These are phyloP conservation scores for Colletotrichum lini DNA, from an alignment of 2,329 filamentous ascomycete genomes.

Conservation along the genomic window DNA sequence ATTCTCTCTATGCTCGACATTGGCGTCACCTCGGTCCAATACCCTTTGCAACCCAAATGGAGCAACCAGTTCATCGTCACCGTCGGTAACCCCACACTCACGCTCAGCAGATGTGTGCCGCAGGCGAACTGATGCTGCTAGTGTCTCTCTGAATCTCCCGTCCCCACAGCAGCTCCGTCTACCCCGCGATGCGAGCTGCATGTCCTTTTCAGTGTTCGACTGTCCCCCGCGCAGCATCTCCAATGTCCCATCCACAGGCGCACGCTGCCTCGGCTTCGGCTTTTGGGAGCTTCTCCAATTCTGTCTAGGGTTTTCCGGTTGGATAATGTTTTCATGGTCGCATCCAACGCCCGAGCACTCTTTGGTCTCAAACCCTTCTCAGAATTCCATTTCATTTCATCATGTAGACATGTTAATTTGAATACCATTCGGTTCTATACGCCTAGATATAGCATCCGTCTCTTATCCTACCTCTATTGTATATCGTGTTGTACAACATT, in stretches of 20 bases:
- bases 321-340: neutral
- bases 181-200: slow-evolving; percentile 16
- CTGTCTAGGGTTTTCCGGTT: slow-evolving; percentile 14
- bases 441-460: neutral
- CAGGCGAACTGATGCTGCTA: slow-evolving; percentile 10
- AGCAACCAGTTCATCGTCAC: slow-evolving; percentile 25
- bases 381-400: neutral
- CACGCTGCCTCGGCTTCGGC: slow-evolving; percentile 40
- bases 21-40: neutral
- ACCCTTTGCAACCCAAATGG: neutral
- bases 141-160: neutral
- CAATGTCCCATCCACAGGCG: slow-evolving; percentile 15
- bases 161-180: slow-evolving; percentile 18
- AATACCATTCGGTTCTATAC: neutral
- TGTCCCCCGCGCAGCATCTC: neutral
- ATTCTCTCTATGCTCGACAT: neutral
- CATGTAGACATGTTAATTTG: neutral
- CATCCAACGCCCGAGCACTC: neutral
- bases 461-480: neutral
- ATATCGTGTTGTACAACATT: neutral
- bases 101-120: neutral
- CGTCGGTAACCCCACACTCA: slow-evolving; percentile 32
- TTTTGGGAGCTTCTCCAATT: slow-evolving; percentile 37
- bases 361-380: neutral
- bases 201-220: slow-evolving; percentile 14